Conservation (phyloP, 208 protist species). For the Crithidia bombi region DNA sequence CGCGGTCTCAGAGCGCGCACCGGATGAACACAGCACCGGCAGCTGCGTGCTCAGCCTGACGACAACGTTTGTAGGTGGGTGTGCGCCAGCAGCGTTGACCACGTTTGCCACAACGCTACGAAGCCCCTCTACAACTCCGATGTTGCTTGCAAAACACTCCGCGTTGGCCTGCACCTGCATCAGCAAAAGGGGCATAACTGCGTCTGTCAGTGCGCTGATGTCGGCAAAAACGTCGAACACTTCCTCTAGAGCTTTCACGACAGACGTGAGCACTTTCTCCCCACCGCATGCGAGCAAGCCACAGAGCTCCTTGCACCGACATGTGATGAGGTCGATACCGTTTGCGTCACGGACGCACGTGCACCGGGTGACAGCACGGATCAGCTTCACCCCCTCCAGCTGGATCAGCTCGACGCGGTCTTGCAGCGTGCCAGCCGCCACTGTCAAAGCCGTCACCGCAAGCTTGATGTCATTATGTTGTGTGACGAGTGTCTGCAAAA, state of each 20-base stretch:
- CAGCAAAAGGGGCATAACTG: constrained; percentile 18
- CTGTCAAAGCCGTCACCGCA: constrained; percentile 34
- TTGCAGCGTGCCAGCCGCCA: constrained; percentile 20
- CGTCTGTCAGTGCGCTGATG: not conserved
- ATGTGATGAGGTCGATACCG: constrained; percentile 15
- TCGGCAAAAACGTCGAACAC: constrained; percentile 18
- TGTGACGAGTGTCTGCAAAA: constrained; percentile 43
- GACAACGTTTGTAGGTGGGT: not conserved
- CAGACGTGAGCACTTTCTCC: constrained; percentile 10
- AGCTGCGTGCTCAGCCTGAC: constrained; percentile 23
- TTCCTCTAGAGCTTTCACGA: constrained; percentile 28
- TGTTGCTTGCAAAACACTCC: constrained; percentile 13
- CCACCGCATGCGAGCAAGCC: constrained; percentile 16
- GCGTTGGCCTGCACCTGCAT: constrained; percentile 26
- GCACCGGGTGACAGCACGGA: constrained; percentile 32
- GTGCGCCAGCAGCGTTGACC: constrained; percentile 1
- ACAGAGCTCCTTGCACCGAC: constrained; percentile 25
- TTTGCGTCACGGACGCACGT: constrained; percentile 15
- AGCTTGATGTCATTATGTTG: constrained; percentile 27
- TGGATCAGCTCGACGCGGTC: constrained; percentile 59
- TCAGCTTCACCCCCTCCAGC: constrained; percentile 46
- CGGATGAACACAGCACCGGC: constrained; percentile 17
- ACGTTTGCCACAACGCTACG: constrained; percentile 28
- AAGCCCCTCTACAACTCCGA: constrained; percentile 21
- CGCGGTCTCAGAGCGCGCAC: not conserved